Base-by-base conservation (phyloP, 108 stramenopile species). In the Ochromonas danica region DNA sequence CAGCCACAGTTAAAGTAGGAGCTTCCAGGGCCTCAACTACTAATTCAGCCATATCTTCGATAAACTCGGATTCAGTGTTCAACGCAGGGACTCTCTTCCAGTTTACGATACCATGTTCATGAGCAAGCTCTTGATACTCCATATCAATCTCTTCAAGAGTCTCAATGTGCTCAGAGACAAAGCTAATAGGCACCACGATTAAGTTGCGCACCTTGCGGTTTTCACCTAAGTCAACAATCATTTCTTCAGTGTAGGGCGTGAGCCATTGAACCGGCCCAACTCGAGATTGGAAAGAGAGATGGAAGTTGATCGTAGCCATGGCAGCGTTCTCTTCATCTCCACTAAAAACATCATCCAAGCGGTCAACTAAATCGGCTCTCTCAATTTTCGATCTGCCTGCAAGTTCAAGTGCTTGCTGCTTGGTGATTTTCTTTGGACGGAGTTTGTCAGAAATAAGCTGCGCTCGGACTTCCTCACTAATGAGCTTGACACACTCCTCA, bases 91-190 rank as follows among this genome's bases (percentile, higher is more conserved):
- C 94, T 40, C 95, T 87, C 39, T 92, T 71, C 93, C 95, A 97
- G 77, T 94, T 91, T 38, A 82, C 82, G 40, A 96, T 90, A 38
- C 97, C 98, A 51, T 87, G 88, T 80, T 97, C 93, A 81, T 95
- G 87, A 36, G 98, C 98, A 42, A 98, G 80, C 82, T 98, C 97
- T 39, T 94, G 85, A 82, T 99, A 99, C 86, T 99, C 98, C 79
- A 97, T 94, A 88, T 97, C 98, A 82, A 99, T 97, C 83, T 99
- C 98, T 89, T 97, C 97, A 79, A 99, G 89, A 14, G 98, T 99
- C 81, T 99, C 97, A 81, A 99, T 99, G 85, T 99, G 98, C 85
- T 99, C 98, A 62, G 91, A 92, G 38, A 98, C 97, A 83, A 99
- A 99, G 78, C 91, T 92, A 71, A 99, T 92, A 31, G 98, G 98